Percentiles rank a stretch among this genome's conserved stretches.
These are phyloP conservation scores for Amylostereum chailletii DNA, from an alignment of 1,284 basidiomycete species.

Conservation along the genomic window DNA sequence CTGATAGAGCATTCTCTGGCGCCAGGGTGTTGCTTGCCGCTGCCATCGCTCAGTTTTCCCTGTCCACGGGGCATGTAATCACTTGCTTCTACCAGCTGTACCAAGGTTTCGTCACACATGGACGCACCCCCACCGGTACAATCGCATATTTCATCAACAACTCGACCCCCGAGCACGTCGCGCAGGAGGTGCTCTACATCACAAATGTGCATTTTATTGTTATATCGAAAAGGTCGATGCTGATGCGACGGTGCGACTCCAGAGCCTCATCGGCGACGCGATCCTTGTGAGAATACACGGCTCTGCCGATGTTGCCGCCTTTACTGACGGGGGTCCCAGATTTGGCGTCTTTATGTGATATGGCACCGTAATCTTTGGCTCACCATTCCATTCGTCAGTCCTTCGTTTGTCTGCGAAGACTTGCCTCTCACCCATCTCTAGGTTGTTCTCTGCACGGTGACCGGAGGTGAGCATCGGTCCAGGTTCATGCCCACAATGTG, in stretches of 20 bases:
- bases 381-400: slow-evolving; percentile 3
- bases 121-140: not conserved
- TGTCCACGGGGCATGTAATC: slow-evolving; percentile 5
- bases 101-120: not conserved
- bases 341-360: slow-evolving; percentile 8
- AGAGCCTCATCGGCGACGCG: slow-evolving; percentile 8
- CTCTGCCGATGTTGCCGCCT: not conserved
- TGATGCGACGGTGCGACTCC: not conserved
- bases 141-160: not conserved
- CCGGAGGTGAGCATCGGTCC: slow-evolving; percentile 1
- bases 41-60: slow-evolving; percentile 1
- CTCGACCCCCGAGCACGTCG: slow-evolving; percentile 2
- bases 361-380: slow-evolving; percentile 5
- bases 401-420: not conserved
- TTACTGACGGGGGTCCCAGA: not conserved
- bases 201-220: slow-evolving; percentile 1
- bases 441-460: slow-evolving; percentile 2
- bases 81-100: slow-evolving; percentile 3
- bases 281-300: slow-evolving; percentile 2
- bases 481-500: not conserved
- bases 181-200: slow-evolving; percentile 3
- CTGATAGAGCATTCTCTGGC: not conserved
- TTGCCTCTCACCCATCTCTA: not conserved
- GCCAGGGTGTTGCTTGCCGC: slow-evolving; percentile 4
- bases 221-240: not conserved